These are phyloP conservation scores for Acanthamoeba culbertsoni DNA, from an alignment of 208 protist genomes.

Conservation along the genomic window DNA sequence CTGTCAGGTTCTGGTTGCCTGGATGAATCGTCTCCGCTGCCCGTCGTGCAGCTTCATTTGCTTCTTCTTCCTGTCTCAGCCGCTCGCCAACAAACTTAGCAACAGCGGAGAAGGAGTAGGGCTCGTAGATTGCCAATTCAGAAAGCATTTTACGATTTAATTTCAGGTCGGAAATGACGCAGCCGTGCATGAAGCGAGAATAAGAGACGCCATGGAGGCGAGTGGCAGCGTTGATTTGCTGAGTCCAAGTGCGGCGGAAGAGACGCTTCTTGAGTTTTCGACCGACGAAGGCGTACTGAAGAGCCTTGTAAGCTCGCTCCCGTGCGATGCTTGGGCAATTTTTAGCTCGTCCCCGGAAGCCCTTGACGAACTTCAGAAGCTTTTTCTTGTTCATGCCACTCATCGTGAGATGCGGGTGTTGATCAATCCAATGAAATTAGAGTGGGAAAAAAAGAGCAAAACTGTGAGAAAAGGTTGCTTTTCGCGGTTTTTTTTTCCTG, in stretches of 20 bases:
- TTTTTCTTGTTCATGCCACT: conserved; percentile 58
- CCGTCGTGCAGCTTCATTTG: neutral
- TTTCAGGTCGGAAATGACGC: neutral
- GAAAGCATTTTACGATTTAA: conserved; percentile 43
- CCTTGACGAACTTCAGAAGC: conserved; percentile 31
- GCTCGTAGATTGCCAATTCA: conserved; percentile 53
- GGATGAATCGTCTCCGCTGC: neutral
- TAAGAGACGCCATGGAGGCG: neutral
- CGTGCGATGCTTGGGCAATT: conserved; percentile 13
- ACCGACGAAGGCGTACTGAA: conserved; percentile 26
- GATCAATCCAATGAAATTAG: neutral
- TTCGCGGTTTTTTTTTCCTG: too few relatives aligned
- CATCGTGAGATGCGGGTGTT: neutral
- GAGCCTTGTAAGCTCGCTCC: conserved; percentile 39
- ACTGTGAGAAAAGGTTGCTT: too few relatives aligned
- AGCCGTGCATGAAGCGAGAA: conserved; percentile 21
- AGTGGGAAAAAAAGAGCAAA: too few relatives aligned
- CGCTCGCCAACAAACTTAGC: conserved; percentile 33
- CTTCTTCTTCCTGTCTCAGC: neutral
- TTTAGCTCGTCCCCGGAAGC: conserved; percentile 43
- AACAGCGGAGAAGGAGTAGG: conserved; percentile 22
- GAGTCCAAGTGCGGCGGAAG: conserved; percentile 22
- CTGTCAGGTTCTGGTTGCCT: neutral
- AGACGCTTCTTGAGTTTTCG: conserved; percentile 28
- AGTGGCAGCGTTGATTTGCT: conserved; percentile 30